phyloP scores from a whole-genome alignment of 2,329 filamentous ascomycete species.

The Cordyceps pruinosa region DNA sequence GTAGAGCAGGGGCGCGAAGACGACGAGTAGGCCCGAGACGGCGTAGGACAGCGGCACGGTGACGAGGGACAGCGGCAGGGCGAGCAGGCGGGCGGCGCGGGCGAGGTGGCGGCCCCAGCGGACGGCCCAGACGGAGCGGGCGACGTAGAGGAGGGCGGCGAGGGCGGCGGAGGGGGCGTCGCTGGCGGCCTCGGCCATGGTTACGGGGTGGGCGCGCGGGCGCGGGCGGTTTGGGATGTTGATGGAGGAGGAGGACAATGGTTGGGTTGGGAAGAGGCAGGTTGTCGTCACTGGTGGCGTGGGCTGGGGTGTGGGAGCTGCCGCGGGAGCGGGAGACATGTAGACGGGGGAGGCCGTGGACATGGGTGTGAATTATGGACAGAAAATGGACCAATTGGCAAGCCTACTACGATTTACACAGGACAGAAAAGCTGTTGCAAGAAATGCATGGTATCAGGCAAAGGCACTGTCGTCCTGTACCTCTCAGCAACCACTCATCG shows the following conservation, averaged over 20 bases:
- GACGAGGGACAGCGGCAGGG: slow-evolving; percentile 26
- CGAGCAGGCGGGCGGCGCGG: slow-evolving; percentile 18
- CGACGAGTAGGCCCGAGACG: slow-evolving; percentile 21
- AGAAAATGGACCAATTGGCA: too few relatives aligned
- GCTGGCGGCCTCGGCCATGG: slow-evolving; percentile 17
- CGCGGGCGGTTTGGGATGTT: neutral
- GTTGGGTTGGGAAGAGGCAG: neutral
- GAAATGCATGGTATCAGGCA: too few relatives aligned
- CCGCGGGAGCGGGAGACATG: neutral
- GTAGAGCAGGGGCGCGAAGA: slow-evolving; percentile 33
- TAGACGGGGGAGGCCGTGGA: too few relatives aligned
- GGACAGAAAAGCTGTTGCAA: too few relatives aligned
- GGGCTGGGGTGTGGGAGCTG: neutral
- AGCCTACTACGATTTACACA: too few relatives aligned
- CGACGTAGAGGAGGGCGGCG: slow-evolving; percentile 19
- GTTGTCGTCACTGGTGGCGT: too few relatives aligned
- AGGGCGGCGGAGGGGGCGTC: slow-evolving; percentile 20
- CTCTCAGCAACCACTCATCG: too few relatives aligned
- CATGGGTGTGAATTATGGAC: too few relatives aligned
- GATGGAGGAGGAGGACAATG: neutral
- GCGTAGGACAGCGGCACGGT: slow-evolving; percentile 25
- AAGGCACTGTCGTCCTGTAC: too few relatives aligned
- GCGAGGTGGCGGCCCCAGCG: slow-evolving; percentile 22
- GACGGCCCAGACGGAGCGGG: slow-evolving; percentile 16
- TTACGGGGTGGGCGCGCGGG: neutral